Evolutionary conservation across 1,139 yeast species (phyloP), one percentile per base, ranked within the genome.

Genomic region (Candida labiduridarum): DNA sequence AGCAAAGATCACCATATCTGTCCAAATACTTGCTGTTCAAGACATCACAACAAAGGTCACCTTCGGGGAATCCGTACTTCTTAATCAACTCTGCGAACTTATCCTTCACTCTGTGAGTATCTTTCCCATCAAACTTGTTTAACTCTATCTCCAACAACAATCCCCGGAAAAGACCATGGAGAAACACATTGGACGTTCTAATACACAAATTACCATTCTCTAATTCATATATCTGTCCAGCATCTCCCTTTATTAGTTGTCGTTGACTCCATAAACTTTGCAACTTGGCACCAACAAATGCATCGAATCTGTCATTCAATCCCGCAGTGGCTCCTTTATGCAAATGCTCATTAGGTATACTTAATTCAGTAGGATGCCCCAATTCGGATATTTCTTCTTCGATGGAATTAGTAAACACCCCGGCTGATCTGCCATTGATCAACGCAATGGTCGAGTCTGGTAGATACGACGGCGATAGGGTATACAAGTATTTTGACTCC

Each of bases 161-260:
- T 0, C 92, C 92, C 53, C 86, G 81, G 68, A 87, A 88, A 30
- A 75, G 78, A 1, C 96, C 96, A 63, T 87, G 94, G 14, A 88
- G 70, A 50, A 84, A 83, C 47, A 88, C 82, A 59, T 89, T 89
- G 29, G 88, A 84, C 0, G 91, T 80, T 48, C 89, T 70, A n/a
- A 78, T 74, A 9, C 64, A 64, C 53, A 77, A 62, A 47, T 74
- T 73, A 2, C 79, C 78, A 54, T 78, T 78, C 51, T 76, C 81
- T 15, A 82, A 59, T 53, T 76, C 74, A 60, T 85, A 87, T 2
- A 82, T 79, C 49, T 80, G 80, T 0, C 89, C 89, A 4, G 94
- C 94, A 54, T 87, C 94, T 2, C 95, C 96, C 56, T 82, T 80
- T 43, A 88, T 78, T n/a, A 82, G 74, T 64, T 89, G 96, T 52